Percentiles rank a stretch among this genome's conserved stretches.
Evolutionary conservation across 108 stramenopile species (phyloP).

Genomic region (Cyclotella cryptica): DNA sequence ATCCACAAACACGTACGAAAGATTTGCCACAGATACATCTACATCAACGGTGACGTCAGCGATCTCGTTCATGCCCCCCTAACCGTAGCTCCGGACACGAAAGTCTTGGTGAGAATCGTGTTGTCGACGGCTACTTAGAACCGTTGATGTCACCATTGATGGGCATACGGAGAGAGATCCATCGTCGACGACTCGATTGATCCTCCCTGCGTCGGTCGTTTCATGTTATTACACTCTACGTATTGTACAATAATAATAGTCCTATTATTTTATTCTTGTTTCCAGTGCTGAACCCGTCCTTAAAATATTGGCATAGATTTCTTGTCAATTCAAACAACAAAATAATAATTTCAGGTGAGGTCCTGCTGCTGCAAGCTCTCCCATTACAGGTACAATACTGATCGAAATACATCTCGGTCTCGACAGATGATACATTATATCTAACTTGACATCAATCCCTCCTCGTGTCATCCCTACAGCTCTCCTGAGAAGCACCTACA

Average conservation of each 20-base stretch:
- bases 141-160: conserved; percentile 2
- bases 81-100: too few species aligned
- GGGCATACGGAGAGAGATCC: not conserved
- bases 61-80: not conserved
- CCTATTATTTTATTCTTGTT: not conserved
- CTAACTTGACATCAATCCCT: not conserved
- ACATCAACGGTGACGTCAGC: conserved; percentile 27
- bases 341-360: too few species aligned
- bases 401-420: not conserved
- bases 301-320: too few species aligned
- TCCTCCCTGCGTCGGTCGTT: too few species aligned
- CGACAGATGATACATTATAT: not conserved
- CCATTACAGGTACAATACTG: too few species aligned
- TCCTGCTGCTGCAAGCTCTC: too few species aligned
- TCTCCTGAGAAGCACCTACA: not conserved
- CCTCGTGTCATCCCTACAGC: not conserved
- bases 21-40: not conserved
- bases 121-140: not conserved
- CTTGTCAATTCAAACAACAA: too few species aligned
- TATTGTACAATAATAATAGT: not conserved
- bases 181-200: not conserved
- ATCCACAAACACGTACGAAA: not conserved
- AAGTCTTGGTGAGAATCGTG: too few species aligned
- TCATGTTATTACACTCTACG: not conserved
- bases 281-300: too few species aligned